Evolutionary conservation across 768 basidiomycete species (phyloP), one percentile per base, ranked within the genome.

Genomic region (Hericium alpestre): DNA sequence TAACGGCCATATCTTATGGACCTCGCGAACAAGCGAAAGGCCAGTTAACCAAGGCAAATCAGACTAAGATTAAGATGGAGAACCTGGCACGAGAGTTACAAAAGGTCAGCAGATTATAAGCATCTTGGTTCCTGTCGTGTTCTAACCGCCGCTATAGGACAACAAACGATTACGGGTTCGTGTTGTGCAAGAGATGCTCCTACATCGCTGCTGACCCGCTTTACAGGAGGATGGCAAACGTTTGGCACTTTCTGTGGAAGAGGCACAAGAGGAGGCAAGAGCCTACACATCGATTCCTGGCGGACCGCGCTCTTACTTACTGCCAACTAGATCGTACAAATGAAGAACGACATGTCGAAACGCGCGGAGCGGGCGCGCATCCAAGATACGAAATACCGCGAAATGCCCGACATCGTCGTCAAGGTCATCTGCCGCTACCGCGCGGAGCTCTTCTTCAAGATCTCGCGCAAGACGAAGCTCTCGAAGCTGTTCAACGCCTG

Each of bases 381-480:
- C 32, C 87, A 87, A 64, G 89, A 90, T 64, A 75, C 79, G 64
- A 91, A 90, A 70, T 90, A 83, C 66, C 83, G 85, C 56, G 89
- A 91, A 70, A 83, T 82, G 77, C 87, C 88, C n/a, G 88, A 93
- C 66, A 89, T 93, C 58, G 85, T 92, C 53, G 83, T 93, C 72
- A 92, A 90, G 68, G 89, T 93, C 61, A 76, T 87, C 52, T 93
- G 90, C 70, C 85, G 86, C 63, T 92, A 92, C 67, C 87, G 91
- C 48, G 89, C 90, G 4, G 90, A 93, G 65, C 78, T 93, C 43
- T 91, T 89, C 74, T 93, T 93, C 81, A 93, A 91, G 71, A 90
- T 93, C 62, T 89, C 88, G 9, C 86, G 91, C 68, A 92, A 92
- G 72, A 90, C 88, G 25, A 92, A 90, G 67, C 75, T 93, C 38